phyloP scores from a whole-genome alignment of 2,329 filamentous ascomycete species.

The Colletotrichum navitas region DNA sequence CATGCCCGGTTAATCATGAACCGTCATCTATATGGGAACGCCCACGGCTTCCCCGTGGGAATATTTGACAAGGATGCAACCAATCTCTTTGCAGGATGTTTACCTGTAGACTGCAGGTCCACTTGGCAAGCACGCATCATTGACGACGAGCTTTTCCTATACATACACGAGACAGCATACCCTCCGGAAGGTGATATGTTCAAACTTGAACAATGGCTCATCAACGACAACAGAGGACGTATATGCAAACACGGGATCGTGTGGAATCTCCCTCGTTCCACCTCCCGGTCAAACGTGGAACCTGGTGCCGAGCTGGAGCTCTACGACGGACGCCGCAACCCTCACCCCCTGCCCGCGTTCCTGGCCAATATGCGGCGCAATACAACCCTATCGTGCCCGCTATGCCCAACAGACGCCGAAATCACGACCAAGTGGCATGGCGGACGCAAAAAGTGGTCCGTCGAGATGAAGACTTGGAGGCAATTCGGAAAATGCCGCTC shows the following conservation, averaged over 20 bases:
- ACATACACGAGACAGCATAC: constrained; percentile 6
- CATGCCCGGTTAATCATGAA: constrained; percentile 39
- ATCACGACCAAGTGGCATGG: constrained; percentile 16
- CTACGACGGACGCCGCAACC: not conserved
- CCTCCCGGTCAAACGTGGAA: not conserved
- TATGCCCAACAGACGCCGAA: constrained; percentile 38
- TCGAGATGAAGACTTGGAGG: constrained; percentile 33
- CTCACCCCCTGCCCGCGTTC: not conserved
- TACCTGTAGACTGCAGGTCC: not conserved
- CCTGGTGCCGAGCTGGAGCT: not conserved
- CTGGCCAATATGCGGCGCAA: constrained; percentile 5
- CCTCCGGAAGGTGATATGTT: not conserved
- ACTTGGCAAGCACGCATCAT: constrained; percentile 37
- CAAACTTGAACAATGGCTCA: not conserved
- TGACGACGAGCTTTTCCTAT: constrained; percentile 36
- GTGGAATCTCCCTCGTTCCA: not conserved
- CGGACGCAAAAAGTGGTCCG: constrained; percentile 22
- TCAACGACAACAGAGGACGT: not conserved
- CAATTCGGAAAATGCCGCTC: constrained; percentile 38
- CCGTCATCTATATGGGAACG: constrained; percentile 37
- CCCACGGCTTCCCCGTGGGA: constrained; percentile 23
- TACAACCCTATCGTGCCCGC: constrained; percentile 30
- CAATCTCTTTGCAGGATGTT: not conserved
- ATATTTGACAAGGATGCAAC: not conserved
- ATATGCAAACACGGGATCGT: constrained; percentile 17